phyloP scores from a whole-genome alignment of 1,139 yeast species.

The Debaryomyces udenii region DNA sequence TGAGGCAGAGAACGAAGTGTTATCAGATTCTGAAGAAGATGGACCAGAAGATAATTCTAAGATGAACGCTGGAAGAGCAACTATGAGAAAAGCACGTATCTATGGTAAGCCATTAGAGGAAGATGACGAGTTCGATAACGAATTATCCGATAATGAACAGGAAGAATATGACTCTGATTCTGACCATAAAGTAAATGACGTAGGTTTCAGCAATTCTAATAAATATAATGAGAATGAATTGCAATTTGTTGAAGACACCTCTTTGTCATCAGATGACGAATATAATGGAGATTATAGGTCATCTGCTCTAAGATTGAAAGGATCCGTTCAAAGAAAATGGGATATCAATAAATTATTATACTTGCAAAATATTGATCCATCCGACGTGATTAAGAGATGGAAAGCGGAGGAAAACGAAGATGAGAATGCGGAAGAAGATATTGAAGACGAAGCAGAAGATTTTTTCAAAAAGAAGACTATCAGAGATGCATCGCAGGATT shows the following conservation, averaged over 20 bases:
- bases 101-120: constrained; percentile 56
- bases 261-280: constrained; percentile 45
- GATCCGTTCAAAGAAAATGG: constrained; percentile 56
- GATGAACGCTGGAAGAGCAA: constrained; percentile 56
- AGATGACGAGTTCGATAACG: constrained; percentile 50
- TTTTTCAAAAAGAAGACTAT: constrained; percentile 61
- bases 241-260: constrained; percentile 52
- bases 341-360: constrained; percentile 81
- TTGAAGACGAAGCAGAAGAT: constrained; percentile 54
- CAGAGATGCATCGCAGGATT: constrained; percentile 30
- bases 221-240: constrained; percentile 51
- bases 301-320: constrained; percentile 51
- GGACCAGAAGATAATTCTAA: constrained; percentile 26
- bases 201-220: constrained; percentile 47
- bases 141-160: constrained; percentile 36
- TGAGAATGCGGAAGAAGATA: constrained; percentile 52
- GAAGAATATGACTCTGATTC: constrained; percentile 32
- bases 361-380: constrained; percentile 73
- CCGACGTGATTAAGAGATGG: constrained; percentile 80
- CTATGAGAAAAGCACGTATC: constrained; percentile 61
- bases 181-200: constrained; percentile 46
- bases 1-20: constrained; percentile 39
- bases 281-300: constrained; percentile 32
- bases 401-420: constrained; percentile 48
- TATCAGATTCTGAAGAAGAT: constrained; percentile 32